phyloP scores from a whole-genome alignment of 2,329 filamentous ascomycete species.

The Diplodia seriata region DNA sequence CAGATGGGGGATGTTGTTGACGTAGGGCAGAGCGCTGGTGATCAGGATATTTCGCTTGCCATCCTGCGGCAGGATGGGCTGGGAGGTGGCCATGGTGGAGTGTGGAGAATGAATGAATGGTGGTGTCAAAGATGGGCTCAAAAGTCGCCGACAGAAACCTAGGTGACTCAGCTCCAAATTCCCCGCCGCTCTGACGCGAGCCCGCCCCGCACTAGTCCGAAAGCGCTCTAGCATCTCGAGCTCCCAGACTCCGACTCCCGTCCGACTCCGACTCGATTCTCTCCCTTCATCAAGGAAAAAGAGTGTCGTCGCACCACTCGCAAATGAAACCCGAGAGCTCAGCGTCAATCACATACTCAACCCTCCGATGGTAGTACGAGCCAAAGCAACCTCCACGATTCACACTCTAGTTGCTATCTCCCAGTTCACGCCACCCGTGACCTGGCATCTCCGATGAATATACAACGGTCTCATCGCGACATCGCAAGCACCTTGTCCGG shows the following conservation, averaged over 20 bases:
- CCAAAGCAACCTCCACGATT: too few relatives aligned
- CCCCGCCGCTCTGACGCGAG: slow-evolving; percentile 27
- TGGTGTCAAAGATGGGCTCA: slow-evolving; percentile 15
- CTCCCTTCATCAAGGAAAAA: too few relatives aligned
- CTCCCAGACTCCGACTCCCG: background rate
- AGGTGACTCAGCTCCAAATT: slow-evolving; percentile 19
- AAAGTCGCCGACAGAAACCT: slow-evolving; percentile 3
- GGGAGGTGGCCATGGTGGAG: slow-evolving; percentile 37
- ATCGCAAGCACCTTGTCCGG: too few relatives aligned
- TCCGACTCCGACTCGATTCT: background rate
- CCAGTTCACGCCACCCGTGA: too few relatives aligned
- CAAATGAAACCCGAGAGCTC: too few relatives aligned
- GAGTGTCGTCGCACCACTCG: too few relatives aligned
- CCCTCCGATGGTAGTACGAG: too few relatives aligned
- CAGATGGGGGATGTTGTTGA: slow-evolving; percentile 77
- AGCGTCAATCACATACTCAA: too few relatives aligned
- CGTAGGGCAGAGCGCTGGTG: slow-evolving; percentile 89
- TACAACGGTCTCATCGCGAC: too few relatives aligned
- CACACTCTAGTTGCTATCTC: too few relatives aligned
- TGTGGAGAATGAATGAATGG: background rate
- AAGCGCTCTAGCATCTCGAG: background rate
- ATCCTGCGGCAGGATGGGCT: slow-evolving; percentile 56
- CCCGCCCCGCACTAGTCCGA: slow-evolving; percentile 30
- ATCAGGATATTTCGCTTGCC: slow-evolving; percentile 85
- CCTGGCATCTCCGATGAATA: too few relatives aligned